Evolutionary conservation across 192 early-diverging fungal genomes (phyloP), one percentile per base, ranked within the genome.

Genomic region (Umbelopsis sp.): DNA sequence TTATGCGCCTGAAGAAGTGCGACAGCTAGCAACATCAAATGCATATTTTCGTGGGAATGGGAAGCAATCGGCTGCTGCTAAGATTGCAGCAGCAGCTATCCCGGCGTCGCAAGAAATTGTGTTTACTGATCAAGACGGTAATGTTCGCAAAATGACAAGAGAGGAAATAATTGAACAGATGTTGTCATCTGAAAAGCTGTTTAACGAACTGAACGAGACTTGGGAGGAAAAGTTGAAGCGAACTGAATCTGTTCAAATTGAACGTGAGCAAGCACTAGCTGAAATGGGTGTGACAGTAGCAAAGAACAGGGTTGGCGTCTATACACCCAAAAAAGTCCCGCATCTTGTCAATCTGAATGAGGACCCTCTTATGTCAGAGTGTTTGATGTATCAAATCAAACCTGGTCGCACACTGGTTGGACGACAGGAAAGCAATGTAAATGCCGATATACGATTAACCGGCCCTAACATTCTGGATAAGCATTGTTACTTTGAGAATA

Each of bases 281-380:
- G 90, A 89, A n/a, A 73, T 92, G 41, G 92, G 91, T 20, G 86
- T 92, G 11, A 53, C 78, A 1, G 65, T 92, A 0, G 89, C 88
- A 46, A 76, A 84, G n/a, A 79, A 85, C 58, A 55, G 74, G 16
- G 80, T 90, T 30, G 92, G 90, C 1, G 72, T 93, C 2, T 84
- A 84, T 64, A 85, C 88, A 20, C 91, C 92, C 1, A 84, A 87
- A 51, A 82, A 85, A 23, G 77, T 84, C 7, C 90, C 92, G 25
- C 91, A 94, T 67, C 73, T 94, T 44, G 83, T 94, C 66, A 94
- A 93, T 66, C 82, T 92, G 20, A 92, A 88, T 69, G 92, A 93
- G 70, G 90, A 94, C 74, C 89, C 92, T 48, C 80, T 88, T 18
- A 87, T 90, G 86, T 86, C 89, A 15, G 92, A 94, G 74, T 93